phyloP scores from a whole-genome alignment of 1,284 basidiomycete species.

The Leccinum subrobustum region DNA sequence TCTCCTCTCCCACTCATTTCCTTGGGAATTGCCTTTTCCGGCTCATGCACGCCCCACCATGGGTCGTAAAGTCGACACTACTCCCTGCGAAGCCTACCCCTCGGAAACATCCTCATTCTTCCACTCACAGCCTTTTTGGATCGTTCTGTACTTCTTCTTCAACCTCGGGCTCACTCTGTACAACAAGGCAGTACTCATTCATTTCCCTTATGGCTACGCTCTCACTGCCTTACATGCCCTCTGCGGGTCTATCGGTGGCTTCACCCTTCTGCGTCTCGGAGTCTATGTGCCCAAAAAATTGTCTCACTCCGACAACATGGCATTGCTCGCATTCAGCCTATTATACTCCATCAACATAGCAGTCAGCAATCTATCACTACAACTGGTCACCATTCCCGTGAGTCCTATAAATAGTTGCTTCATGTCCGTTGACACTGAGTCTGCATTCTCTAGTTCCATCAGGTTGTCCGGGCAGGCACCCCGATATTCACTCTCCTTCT shows the following conservation, averaged over 20 bases:
- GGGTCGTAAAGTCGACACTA: background rate
- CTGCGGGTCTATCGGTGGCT: conserved; percentile 82
- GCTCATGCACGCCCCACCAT: conserved; percentile 5
- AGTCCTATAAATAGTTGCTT: conserved; percentile 33
- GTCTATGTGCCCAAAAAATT: conserved; percentile 63
- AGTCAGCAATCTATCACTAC: conserved; percentile 86
- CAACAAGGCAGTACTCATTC: conserved; percentile 87
- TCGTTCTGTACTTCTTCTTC: conserved; percentile 82
- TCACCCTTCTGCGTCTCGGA: conserved; percentile 58
- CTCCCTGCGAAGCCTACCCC: conserved; percentile 4
- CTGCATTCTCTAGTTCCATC: conserved; percentile 70
- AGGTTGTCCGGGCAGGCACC: conserved; percentile 90
- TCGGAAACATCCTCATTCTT: conserved; percentile 21
- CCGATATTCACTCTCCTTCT: conserved; percentile 88
- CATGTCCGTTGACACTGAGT: background rate
- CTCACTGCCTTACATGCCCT: conserved; percentile 84
- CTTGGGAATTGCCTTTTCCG: conserved; percentile 26
- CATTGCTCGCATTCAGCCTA: conserved; percentile 77
- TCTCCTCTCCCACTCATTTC: conserved; percentile 11
- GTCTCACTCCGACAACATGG: conserved; percentile 54
- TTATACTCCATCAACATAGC: conserved; percentile 92
- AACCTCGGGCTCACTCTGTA: conserved; percentile 89
- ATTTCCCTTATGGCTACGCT: conserved; percentile 92
- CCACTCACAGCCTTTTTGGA: conserved; percentile 55
- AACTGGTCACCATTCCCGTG: conserved; percentile 89